Conservation (phyloP, 2,329 filamentous ascomycete species). For the Aureobasidium sp. region DNA sequence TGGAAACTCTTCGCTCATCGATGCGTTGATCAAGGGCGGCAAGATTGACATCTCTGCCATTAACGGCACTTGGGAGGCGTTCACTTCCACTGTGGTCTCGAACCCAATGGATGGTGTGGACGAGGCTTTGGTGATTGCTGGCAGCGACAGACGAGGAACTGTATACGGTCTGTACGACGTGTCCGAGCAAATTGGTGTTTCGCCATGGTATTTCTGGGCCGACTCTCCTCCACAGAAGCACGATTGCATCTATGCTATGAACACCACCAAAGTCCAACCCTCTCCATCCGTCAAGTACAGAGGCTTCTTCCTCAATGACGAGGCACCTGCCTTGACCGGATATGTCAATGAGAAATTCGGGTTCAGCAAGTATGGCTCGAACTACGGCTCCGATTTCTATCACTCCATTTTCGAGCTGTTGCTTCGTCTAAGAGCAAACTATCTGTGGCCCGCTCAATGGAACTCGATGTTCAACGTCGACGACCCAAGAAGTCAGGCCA, state of each 20-base stretch:
- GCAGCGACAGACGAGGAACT: slow-evolving; percentile 59
- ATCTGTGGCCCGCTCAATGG: slow-evolving; percentile 69
- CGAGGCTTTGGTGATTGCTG: slow-evolving; percentile 57
- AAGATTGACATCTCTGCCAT: slow-evolving; percentile 54
- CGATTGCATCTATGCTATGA: slow-evolving; percentile 49
- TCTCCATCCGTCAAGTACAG: slow-evolving; percentile 60
- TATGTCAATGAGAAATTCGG: slow-evolving; percentile 55
- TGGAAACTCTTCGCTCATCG: slow-evolving; percentile 56
- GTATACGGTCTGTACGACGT: slow-evolving; percentile 67
- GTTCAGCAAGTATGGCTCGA: slow-evolving; percentile 16
- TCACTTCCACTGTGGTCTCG: slow-evolving; percentile 52
- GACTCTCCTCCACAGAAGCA: slow-evolving; percentile 51
- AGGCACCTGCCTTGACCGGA: slow-evolving; percentile 59
- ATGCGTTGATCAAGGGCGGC: slow-evolving; percentile 47
- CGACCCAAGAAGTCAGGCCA: slow-evolving; percentile 59
- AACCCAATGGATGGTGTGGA: slow-evolving; percentile 51
- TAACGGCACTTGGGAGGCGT: slow-evolving; percentile 63
- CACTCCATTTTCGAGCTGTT: slow-evolving; percentile 63
- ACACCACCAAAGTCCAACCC: slow-evolving; percentile 49
- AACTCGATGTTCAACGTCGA: slow-evolving; percentile 63
- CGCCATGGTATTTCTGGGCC: slow-evolving; percentile 63
- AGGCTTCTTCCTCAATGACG: slow-evolving; percentile 65
- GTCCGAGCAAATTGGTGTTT: slow-evolving; percentile 67
- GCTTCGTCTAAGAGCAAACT: slow-evolving; percentile 63
- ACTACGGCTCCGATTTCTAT: slow-evolving; percentile 52